These are phyloP conservation scores for Simplicillium aogashimaense DNA, from an alignment of 2,329 filamentous ascomycete species.

Conservation along the genomic window DNA sequence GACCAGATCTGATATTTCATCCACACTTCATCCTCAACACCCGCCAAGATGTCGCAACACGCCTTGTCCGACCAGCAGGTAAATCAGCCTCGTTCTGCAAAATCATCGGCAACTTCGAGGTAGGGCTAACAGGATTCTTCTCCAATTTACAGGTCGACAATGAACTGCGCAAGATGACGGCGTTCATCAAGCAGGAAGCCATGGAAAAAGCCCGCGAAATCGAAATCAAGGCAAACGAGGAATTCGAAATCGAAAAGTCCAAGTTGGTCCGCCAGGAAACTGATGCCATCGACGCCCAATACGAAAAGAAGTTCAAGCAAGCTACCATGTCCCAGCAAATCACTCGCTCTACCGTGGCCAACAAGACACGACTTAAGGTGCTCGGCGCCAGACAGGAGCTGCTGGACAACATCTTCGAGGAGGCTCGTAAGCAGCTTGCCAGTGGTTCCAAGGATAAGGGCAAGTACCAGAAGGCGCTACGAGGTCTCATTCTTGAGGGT, in stretches of 20 bases:
- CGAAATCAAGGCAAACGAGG: conserved; percentile 95
- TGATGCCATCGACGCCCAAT: conserved; percentile 78
- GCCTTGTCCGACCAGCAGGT: conserved; percentile 97
- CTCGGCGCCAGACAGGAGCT: conserved; percentile 82
- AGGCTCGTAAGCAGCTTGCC: conserved; percentile 62
- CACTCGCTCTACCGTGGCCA: conserved; percentile 88
- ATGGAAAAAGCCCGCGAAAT: conserved; percentile 96
- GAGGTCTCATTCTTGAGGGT: conserved; percentile 78
- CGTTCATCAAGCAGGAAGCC: conserved; percentile 98
- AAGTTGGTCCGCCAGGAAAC: conserved; percentile 97
- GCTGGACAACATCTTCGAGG: conserved; percentile 81
- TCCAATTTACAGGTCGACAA: conserved; percentile 63
- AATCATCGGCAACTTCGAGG: conserved; percentile 2
- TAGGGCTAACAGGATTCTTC: conserved; percentile 10
- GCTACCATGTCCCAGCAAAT: conserved; percentile 98
- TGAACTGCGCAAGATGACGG: conserved; percentile 99
- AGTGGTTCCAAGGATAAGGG: conserved; percentile 54
- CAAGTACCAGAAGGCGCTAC: conserved; percentile 68
- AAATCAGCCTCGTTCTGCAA: conserved; percentile 20
- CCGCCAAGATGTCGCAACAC: conserved; percentile 81
- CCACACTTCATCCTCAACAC: conserved; percentile 1
- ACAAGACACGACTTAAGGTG: conserved; percentile 88
- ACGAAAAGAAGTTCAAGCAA: conserved; percentile 99
- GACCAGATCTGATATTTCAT: no score
- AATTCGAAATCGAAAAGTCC: conserved; percentile 98